Conservation (phyloP, 306 rosid species). For the Sesbania bispinosa region DNA sequence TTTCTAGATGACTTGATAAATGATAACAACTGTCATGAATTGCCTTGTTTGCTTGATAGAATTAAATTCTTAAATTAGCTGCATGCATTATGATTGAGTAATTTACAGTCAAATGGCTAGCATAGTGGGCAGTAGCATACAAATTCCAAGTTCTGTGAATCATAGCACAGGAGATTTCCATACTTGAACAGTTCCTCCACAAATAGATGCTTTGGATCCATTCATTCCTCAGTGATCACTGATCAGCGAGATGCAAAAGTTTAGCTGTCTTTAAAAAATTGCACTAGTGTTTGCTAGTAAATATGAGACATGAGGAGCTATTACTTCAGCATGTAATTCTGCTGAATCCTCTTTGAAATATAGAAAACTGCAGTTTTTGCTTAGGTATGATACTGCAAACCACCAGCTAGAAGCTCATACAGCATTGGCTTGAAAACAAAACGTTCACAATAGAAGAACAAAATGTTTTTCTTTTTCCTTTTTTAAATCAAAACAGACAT, state of each 20-base stretch:
- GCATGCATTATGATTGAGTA: no score
- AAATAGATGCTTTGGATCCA: conserved; percentile 43
- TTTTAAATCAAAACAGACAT: conserved; percentile 6
- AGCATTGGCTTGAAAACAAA: conserved; percentile 81
- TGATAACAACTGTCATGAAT: no score
- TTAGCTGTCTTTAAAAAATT: conserved; percentile 76
- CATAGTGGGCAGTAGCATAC: no score
- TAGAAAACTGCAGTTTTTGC: not conserved
- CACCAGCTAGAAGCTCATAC: conserved; percentile 96
- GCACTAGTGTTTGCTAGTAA: conserved; percentile 68
- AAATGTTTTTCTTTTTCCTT: no score
- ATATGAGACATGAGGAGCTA: conserved; percentile 89
- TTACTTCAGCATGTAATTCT: conserved; percentile 61
- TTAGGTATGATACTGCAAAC: conserved; percentile 39
- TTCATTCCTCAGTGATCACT: conserved; percentile 43
- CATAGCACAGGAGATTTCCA: no score
- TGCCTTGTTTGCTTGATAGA: no score
- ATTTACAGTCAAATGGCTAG: no score
- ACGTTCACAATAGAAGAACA: conserved; percentile 29
- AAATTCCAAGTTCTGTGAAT: no score
- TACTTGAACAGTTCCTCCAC: conserved; percentile 81
- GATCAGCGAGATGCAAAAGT: conserved; percentile 61
- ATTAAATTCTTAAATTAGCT: no score
- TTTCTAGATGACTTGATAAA: no score
- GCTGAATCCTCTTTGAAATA: conserved; percentile 19